Evolutionary conservation across 192 early-diverging fungal species (phyloP).

Genomic region (Coemansia sp.): DNA sequence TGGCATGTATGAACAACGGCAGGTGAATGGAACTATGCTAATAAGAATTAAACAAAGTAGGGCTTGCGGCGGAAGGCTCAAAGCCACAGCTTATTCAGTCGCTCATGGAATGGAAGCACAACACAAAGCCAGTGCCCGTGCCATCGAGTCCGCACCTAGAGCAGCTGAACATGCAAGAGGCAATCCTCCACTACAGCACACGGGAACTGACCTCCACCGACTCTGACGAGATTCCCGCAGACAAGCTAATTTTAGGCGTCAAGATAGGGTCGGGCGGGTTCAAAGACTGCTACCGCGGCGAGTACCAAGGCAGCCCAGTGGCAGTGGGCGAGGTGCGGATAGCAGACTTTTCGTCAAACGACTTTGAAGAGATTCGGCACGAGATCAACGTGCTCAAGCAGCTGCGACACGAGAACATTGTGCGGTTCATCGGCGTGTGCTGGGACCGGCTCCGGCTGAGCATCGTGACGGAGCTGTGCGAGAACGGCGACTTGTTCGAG

Average conservation of each 20-base stretch:
- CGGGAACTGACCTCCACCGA: constrained; percentile 42
- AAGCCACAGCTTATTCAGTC: constrained; percentile 61
- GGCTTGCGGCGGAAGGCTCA: constrained; percentile 62
- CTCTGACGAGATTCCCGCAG: constrained; percentile 62
- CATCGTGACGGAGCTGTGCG: constrained; percentile 74
- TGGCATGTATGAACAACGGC: background rate
- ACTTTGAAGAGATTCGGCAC: constrained; percentile 71
- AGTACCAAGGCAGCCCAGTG: constrained; percentile 62
- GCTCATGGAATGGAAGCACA: constrained; percentile 66
- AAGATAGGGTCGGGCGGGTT: constrained; percentile 77
- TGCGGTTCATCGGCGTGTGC: constrained; percentile 71
- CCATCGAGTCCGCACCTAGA: constrained; percentile 68
- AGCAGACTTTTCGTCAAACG: constrained; percentile 64
- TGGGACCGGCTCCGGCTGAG: constrained; percentile 65
- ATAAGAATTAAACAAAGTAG: constrained; percentile 22
- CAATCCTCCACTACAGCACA: constrained; percentile 46
- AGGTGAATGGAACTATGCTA: background rate
- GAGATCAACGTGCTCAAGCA: constrained; percentile 77
- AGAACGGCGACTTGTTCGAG: constrained; percentile 74
- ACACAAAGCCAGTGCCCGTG: constrained; percentile 65
- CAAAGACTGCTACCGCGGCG: constrained; percentile 74
- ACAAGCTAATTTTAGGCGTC: constrained; percentile 59
- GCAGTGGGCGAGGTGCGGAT: constrained; percentile 72
- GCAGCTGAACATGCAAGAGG: constrained; percentile 49
- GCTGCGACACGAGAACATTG: constrained; percentile 73